These are phyloP conservation scores for Penicillium tannophilum DNA, from an alignment of 495 filamentous ascomycete species.

Conservation along the genomic window DNA sequence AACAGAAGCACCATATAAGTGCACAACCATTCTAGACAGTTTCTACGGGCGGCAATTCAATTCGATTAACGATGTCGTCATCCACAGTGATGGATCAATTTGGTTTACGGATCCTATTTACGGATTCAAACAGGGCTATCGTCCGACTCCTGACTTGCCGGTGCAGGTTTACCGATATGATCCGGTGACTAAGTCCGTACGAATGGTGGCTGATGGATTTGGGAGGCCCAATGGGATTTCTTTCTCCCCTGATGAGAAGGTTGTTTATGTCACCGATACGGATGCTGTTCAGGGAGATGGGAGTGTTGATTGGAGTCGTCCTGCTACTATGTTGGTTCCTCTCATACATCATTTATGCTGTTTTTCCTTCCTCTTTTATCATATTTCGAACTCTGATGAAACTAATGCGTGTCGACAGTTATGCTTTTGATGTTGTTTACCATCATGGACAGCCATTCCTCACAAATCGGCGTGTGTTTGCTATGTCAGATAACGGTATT, in stretches of 20 bases:
- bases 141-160: constrained; percentile 51
- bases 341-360: no score
- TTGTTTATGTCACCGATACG: constrained; percentile 58
- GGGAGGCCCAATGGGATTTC: constrained; percentile 48
- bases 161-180: constrained; percentile 62
- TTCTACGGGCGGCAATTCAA: constrained; percentile 3
- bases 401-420: constrained; percentile 18
- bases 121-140: constrained; percentile 59
- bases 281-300: constrained; percentile 46
- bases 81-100: constrained; percentile 55
- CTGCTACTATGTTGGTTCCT: constrained; percentile 29
- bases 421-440: constrained; percentile 30
- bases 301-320: constrained; percentile 14
- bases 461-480: constrained; percentile 57
- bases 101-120: constrained; percentile 70
- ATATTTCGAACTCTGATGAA: not conserved
- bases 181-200: constrained; percentile 43
- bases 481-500: constrained; percentile 54
- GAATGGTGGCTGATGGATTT: constrained; percentile 53
- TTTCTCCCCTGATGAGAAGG: constrained; percentile 50
- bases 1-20: not conserved
- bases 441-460: constrained; percentile 40
- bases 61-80: constrained; percentile 43
- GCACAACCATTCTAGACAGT: not conserved
- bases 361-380: not conserved